These are phyloP conservation scores for Sphaerulina musiva DNA, from an alignment of 2,329 filamentous ascomycete genomes.

Conservation along the genomic window DNA sequence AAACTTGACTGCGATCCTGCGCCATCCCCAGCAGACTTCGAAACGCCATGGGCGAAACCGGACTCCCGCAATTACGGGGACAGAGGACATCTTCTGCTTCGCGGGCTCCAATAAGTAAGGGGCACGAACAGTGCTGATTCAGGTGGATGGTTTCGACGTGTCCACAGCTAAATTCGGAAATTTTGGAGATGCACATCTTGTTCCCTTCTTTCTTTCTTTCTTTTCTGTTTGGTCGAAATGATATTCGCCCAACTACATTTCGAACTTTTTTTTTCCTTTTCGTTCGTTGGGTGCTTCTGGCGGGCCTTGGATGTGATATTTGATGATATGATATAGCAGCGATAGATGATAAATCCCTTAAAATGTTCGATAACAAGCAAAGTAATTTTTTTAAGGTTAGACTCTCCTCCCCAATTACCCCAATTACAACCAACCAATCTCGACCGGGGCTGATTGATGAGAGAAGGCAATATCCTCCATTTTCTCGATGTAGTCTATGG, in stretches of 20 bases:
- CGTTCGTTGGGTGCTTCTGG: not conserved
- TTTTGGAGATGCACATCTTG: constrained; percentile 17
- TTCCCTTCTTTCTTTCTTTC: too few species aligned
- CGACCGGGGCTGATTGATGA: too few species aligned
- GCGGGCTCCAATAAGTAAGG: constrained; percentile 14
- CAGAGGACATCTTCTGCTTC: constrained; percentile 9
- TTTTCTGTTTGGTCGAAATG: not conserved
- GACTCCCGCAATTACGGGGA: constrained; percentile 7
- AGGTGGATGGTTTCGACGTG: constrained; percentile 14
- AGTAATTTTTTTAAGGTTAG: constrained; percentile 1
- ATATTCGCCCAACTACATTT: too few species aligned
- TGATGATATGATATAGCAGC: not conserved
- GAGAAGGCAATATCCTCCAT: too few species aligned
- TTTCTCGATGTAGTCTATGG: too few species aligned
- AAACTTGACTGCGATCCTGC: constrained; percentile 4
- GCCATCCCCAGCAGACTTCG: constrained; percentile 6
- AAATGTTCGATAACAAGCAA: too few species aligned
- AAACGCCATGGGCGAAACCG: constrained; percentile 7
- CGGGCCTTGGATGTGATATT: too few species aligned
- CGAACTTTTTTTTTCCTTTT: too few species aligned
- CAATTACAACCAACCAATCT: too few species aligned
- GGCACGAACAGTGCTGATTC: constrained; percentile 18
- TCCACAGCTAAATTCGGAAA: constrained; percentile 15
- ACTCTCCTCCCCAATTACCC: too few species aligned
- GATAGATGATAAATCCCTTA: too few species aligned